phyloP scores from a whole-genome alignment of 1,284 basidiomycete species.

The Cryptococcus depauperatus region DNA sequence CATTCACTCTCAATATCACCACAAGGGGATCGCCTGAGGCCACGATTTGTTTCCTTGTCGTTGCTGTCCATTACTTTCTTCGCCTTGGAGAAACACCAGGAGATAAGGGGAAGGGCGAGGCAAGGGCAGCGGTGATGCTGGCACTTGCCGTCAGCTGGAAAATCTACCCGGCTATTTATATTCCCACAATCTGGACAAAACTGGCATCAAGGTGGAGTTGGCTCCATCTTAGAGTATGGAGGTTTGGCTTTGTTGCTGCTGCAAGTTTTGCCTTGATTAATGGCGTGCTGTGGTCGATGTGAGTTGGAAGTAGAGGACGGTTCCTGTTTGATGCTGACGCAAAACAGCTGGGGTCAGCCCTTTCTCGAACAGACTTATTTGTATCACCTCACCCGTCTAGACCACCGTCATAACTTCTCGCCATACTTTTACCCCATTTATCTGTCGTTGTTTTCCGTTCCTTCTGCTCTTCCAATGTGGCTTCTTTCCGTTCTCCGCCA shows the following conservation, averaged over 20 bases:
- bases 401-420: constrained; percentile 97
- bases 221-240: constrained; percentile 54
- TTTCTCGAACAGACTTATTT: constrained; percentile 89
- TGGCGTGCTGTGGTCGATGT: constrained; percentile 66
- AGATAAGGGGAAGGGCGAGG: constrained; percentile 6
- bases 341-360: constrained; percentile 79
- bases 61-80: constrained; percentile 54
- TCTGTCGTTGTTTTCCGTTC: constrained; percentile 47
- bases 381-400: constrained; percentile 82
- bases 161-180: constrained; percentile 90
- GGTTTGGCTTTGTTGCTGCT: constrained; percentile 62
- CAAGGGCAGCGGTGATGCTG: constrained; percentile 57
- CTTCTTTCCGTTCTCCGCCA: constrained; percentile 24
- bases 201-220: constrained; percentile 47
- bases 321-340: background rate
- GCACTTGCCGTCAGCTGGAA: constrained; percentile 87
- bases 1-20: constrained; percentile 89
- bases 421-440: constrained; percentile 95
- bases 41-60: constrained; percentile 70
- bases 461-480: constrained; percentile 42
- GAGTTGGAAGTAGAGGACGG: constrained; percentile 42
- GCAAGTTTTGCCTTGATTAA: constrained; percentile 63
- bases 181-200: constrained; percentile 62
- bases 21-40: constrained; percentile 94
- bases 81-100: background rate